phyloP scores from a whole-genome alignment of 176 grass and related monocot genomes.

The Rhynchospora pubera region DNA sequence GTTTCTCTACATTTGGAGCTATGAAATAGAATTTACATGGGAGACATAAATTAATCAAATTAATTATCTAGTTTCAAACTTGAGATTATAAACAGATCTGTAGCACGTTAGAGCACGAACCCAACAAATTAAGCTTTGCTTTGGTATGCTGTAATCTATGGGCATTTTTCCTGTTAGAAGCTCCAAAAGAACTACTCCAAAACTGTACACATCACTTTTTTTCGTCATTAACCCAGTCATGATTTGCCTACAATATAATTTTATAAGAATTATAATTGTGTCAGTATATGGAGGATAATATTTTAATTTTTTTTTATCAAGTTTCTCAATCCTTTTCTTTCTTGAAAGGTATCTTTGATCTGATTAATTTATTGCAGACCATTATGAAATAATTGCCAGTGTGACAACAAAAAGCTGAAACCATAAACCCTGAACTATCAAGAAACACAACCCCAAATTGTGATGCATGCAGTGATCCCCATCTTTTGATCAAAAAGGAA shows the following conservation, averaged over 20 bases:
- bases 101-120: neutral
- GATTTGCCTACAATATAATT: neutral
- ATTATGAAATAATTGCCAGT: too few relatives aligned
- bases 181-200: conserved; percentile 10
- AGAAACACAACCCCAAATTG: too few relatives aligned
- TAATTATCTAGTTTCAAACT: neutral
- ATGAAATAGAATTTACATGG: neutral
- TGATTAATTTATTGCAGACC: too few relatives aligned
- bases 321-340: too few relatives aligned
- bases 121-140: conserved; percentile 9
- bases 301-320: too few relatives aligned
- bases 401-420: too few relatives aligned
- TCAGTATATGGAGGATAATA: too few relatives aligned
- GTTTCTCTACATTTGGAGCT: neutral
- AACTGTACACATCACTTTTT: conserved; percentile 9
- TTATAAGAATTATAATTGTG: neutral
- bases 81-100: neutral
- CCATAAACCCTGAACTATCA: too few relatives aligned
- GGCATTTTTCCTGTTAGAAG: conserved; percentile 5
- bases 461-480: too few relatives aligned
- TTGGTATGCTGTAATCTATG: neutral
- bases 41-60: neutral
- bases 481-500: too few relatives aligned
- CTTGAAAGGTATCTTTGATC: too few relatives aligned
- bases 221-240: conserved; percentile 6